Evolutionary conservation across 1,284 basidiomycete genomes (phyloP).

Genomic region (Exobasidium cylindrosporum): DNA sequence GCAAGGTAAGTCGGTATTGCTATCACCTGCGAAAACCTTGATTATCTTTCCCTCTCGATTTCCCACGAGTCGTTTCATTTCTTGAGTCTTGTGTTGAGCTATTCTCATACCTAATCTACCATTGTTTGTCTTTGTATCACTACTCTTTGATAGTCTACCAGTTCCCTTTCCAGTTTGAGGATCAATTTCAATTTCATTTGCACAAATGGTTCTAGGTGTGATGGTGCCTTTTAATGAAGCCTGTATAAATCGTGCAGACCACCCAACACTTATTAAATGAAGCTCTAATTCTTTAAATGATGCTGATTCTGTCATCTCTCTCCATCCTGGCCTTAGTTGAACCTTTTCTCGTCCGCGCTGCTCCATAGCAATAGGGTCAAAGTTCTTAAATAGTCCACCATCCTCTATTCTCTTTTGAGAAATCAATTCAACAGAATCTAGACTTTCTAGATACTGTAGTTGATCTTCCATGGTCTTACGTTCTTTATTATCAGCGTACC

Average conservation of each 20-base stretch:
- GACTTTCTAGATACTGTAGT: slow-evolving; percentile 21
- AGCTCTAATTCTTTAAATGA: slow-evolving; percentile 12
- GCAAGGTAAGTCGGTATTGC: slow-evolving; percentile 42
- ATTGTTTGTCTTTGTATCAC: slow-evolving; percentile 7
- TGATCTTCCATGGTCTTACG: slow-evolving; percentile 11
- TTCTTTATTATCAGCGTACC: not conserved
- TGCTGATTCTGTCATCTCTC: not conserved
- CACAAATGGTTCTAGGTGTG: slow-evolving; percentile 23
- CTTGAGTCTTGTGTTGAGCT: slow-evolving; percentile 31
- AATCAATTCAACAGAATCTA: slow-evolving; percentile 31
- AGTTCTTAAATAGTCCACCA: slow-evolving; percentile 35
- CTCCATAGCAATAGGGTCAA: slow-evolving; percentile 14
- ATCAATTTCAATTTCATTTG: slow-evolving; percentile 43
- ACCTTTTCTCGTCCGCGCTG: not conserved
- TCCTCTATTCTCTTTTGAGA: slow-evolving; percentile 29
- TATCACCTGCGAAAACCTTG: slow-evolving; percentile 46
- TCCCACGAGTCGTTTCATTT: slow-evolving; percentile 6
- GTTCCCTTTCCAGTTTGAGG: slow-evolving; percentile 19
- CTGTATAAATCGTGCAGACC: slow-evolving; percentile 42
- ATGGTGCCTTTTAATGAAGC: slow-evolving; percentile 3
- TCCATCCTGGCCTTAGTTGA: slow-evolving; percentile 4
- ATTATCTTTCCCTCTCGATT: slow-evolving; percentile 1
- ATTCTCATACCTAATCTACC: slow-evolving; percentile 27
- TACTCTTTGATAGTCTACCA: slow-evolving; percentile 29
- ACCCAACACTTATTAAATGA: slow-evolving; percentile 47